Base-by-base conservation (phyloP, 2,329 filamentous ascomycete genomes). In the Pseudogymnoascus sp. region DNA sequence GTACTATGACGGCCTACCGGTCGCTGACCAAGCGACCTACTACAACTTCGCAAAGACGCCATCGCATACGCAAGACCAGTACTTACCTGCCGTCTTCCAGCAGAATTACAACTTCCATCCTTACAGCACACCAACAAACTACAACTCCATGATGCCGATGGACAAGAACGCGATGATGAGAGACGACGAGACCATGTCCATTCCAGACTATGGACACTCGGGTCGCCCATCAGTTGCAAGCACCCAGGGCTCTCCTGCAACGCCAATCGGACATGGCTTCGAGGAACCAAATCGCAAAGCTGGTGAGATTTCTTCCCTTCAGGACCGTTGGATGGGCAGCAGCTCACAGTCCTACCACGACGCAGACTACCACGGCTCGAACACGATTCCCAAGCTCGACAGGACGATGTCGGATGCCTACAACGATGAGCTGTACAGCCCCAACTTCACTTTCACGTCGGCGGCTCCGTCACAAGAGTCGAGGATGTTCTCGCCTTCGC, bases 401-500 rank as follows among this genome's bases (percentile, higher is more conserved):
- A 83, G 91, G 61, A 94, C 92, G 0, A 90, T 94, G 76, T 93
- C 91, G 16, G 91, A 95, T 70, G 82, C 90, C 58, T 93, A 89
- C 70, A 82, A 85, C 68, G 92, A 96, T 72, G 90, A 94, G 73
- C 81, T 96, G 0, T 96, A 90, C 78, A 92, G 87, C 67, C 87
- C 88, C 0, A 82, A 80, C 67, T 85, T 86, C 63, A 79, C 78
- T 35, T 79, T 86, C 69, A 82, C 82, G 0, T 80, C 83, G 0
- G 76, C 84, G 4, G 76, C 84, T 2, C 79, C 81, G 9, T 75
- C 78, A 7, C 77, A 79, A 57, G 70, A 74, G 71, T 65, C 72
- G 73, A 69, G 65, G 72, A 12, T 68, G 71, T 62, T 61, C 70
- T 63, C 30, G 73, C 78, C 50, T 75, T 82, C 57, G 83, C 79